Evolutionary conservation across 2,329 filamentous ascomycete species (phyloP).

Genomic region (Colletotrichum nymphaeae): DNA sequence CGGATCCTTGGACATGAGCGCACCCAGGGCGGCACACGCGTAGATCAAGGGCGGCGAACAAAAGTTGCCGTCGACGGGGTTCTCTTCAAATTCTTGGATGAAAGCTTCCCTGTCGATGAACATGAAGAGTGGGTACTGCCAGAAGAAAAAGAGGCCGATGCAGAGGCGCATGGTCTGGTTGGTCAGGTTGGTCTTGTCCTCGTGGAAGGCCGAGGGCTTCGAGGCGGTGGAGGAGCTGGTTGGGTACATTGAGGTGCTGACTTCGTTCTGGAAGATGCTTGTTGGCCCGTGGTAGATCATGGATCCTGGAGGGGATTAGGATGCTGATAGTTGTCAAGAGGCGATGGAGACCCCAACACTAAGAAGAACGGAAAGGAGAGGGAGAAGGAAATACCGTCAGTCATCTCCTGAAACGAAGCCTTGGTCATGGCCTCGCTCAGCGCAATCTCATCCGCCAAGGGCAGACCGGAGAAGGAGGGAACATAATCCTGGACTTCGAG

Average conservation of each 20-base stretch:
- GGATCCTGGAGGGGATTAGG: neutral
- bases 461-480: conserved; percentile 12
- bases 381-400: neutral
- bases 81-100: conserved; percentile 27
- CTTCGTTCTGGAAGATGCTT: conserved; percentile 41
- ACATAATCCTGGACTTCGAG: conserved; percentile 44
- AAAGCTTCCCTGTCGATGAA: conserved; percentile 45
- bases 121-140: conserved; percentile 45
- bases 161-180: conserved; percentile 19
- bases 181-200: neutral
- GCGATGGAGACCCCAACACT: too few species aligned
- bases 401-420: conserved; percentile 27
- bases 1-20: conserved; percentile 37
- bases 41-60: conserved; percentile 41
- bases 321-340: neutral
- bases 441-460: conserved; percentile 4
- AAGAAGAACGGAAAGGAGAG: neutral
- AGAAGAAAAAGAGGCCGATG: conserved; percentile 42
- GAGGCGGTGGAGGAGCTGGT: neutral
- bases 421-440: conserved; percentile 26
- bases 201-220: neutral
- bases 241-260: neutral
- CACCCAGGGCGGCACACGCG: conserved; percentile 39
- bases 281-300: conserved; percentile 38
- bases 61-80: conserved; percentile 38